Percentiles rank a stretch among this genome's conserved stretches.
phyloP scores from a whole-genome alignment of 352 stramenopile genomes.

The Elongisporangium prolatum region DNA sequence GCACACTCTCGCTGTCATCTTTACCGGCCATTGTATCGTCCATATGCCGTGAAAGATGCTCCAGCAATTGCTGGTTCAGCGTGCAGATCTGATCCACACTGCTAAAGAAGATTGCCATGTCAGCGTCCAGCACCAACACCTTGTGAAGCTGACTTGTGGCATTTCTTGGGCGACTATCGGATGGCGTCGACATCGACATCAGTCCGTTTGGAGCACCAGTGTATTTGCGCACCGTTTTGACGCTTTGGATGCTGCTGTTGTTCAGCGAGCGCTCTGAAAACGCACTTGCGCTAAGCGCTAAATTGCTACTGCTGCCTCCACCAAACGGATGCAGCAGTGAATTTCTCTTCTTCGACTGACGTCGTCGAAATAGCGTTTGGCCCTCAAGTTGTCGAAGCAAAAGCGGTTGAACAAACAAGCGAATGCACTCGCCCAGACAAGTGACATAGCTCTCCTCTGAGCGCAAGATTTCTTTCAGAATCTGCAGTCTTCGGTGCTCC shows the following conservation, averaged over 20 bases:
- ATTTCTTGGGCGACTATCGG: constrained; percentile 13
- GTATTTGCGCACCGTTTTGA: constrained; percentile 26
- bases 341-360: constrained; percentile 62
- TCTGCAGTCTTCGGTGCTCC: constrained; percentile 63
- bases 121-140: constrained; percentile 71
- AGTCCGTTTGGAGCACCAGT: constrained; percentile 16
- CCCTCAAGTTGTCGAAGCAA: constrained; percentile 76
- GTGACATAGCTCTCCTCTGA: constrained; percentile 83
- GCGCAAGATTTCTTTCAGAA: constrained; percentile 80
- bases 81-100: constrained; percentile 87
- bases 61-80: constrained; percentile 84
- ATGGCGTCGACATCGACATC: constrained; percentile 6
- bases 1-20: constrained; percentile 13
- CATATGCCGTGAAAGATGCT: constrained; percentile 76
- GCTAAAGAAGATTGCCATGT: constrained; percentile 86
- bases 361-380: constrained; percentile 54
- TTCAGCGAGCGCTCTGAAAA: constrained; percentile 31
- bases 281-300: constrained; percentile 22
- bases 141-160: constrained; percentile 20
- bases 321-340: constrained; percentile 51
- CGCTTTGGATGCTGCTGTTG: constrained; percentile 40
- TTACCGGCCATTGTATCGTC: constrained; percentile 48
- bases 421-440: constrained; percentile 80
- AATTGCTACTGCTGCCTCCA: constrained; percentile 28
- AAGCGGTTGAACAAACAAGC: constrained; percentile 76